Base-by-base conservation (phyloP, 2,329 filamentous ascomycete species). In the Stagonosporopsis chrysanthemi region DNA sequence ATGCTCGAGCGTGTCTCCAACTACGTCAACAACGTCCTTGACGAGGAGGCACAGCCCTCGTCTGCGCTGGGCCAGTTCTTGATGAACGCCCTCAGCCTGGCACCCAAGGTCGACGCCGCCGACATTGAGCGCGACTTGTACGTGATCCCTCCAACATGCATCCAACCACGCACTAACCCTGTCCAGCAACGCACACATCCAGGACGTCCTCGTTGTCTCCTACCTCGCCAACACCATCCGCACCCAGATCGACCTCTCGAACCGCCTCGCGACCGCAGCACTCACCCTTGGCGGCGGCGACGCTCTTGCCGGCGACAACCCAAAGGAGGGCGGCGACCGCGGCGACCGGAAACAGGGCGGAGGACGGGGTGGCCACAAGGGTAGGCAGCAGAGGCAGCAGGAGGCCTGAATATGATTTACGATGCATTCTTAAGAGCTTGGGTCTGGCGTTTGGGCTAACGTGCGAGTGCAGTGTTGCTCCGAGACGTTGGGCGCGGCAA, bases 141-240 rank as follows among this genome's bases (percentile, higher is more conserved):
- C 47, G 84, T 83, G 6, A 3, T 15, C 28, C 11, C 28, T 31
- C 3, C 28, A 7, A 6, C 28, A 12, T 12, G 11, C 5, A 31
- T 3, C 11, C 28, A 31, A 28, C 26, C 7, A 11, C 23, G 15
- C 56, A 74, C 79, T 75, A 77, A 75, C 41, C 45, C 23, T 33
- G 36, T 4, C 12, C 74, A 87, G 85, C 87, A 99, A 99, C 87
- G 97, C 96, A 84, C 95, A 99, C 82, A 92, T 99, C 79, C 95
- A 99, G 83, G 95, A 99, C 78, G 93, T 99, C 60, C 88, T 99
- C 66, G 93, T 98, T 78, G 93, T 99, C 71, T 96, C 92, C 67
- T 99, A 99, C 83, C 86, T 99, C 65, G 92, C 95, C 77, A 99
- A 98, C 85, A 97, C 92, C 66, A 97, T 98, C 81, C 92, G 94